phyloP scores from a whole-genome alignment of 345 rosid genomes.

The Syzygium grande region DNA sequence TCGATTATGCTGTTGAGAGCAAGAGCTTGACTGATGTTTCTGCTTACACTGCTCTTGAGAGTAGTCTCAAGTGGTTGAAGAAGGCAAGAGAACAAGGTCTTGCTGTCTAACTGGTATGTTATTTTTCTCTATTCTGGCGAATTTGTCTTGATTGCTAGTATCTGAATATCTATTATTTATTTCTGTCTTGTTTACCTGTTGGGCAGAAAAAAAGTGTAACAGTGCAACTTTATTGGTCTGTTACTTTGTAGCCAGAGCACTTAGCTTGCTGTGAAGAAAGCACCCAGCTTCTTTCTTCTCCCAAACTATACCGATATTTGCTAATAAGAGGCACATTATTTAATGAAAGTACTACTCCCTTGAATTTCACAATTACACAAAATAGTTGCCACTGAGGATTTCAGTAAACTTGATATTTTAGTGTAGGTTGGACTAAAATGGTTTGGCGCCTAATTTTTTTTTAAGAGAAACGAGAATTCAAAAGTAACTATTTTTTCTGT shows the following conservation, averaged over 20 bases:
- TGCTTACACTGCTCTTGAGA: slow-evolving; percentile 73
- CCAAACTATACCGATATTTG: neutral
- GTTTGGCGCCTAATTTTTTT: neutral
- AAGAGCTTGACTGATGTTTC: slow-evolving; percentile 70
- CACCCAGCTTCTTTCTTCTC: neutral
- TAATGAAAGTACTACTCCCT: neutral
- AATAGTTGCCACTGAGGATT: neutral
- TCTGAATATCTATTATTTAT: neutral
- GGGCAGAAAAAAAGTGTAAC: neutral
- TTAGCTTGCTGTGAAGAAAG: neutral
- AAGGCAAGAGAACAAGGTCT: slow-evolving; percentile 71
- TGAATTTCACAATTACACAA: neutral
- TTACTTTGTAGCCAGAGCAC: neutral
- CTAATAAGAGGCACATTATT: neutral
- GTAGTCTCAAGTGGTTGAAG: slow-evolving; percentile 63
- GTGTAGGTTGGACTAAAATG: neutral
- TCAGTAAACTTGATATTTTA: neutral
- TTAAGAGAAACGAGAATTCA: neutral
- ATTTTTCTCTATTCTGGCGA: neutral
- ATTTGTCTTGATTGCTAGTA: neutral
- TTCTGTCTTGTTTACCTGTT: neutral
- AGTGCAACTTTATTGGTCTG: neutral
- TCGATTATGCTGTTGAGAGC: slow-evolving; percentile 82
- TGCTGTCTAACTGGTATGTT: slow-evolving; percentile 10
- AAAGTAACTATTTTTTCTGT: neutral